These are phyloP conservation scores for Neoboletus brunneissimus DNA, from an alignment of 768 basidiomycete species.

Conservation along the genomic window DNA sequence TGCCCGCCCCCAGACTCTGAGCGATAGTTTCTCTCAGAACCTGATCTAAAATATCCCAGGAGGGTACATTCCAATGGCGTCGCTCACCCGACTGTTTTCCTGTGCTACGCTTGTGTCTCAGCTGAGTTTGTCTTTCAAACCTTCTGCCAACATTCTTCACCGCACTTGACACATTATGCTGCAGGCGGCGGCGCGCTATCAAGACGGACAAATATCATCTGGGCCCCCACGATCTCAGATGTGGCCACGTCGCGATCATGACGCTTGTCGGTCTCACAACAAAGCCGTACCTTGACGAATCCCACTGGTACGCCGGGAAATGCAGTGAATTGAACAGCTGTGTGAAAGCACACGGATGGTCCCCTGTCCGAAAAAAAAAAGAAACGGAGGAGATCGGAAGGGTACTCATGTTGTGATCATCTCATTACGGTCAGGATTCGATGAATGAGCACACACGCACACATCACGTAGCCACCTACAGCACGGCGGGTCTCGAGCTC, in stretches of 20 bases:
- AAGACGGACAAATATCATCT: not conserved
- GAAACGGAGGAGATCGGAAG: not conserved
- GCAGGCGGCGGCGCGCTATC: conserved; percentile 2
- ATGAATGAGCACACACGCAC: not conserved
- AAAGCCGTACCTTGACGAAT: not conserved
- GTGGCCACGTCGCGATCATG: not conserved
- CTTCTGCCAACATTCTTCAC: not conserved
- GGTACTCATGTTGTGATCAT: not conserved
- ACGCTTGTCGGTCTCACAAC: not conserved
- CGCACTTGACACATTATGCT: not conserved
- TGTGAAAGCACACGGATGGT: not conserved
- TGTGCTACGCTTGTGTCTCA: not conserved
- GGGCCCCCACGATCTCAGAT: conserved; percentile 3
- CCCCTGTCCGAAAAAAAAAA: not conserved
- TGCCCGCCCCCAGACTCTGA: not conserved
- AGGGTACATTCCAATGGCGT: not conserved
- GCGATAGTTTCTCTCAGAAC: not conserved
- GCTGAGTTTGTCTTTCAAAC: not conserved
- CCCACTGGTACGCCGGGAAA: not conserved
- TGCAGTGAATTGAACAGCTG: not conserved
- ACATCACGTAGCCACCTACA: not conserved
- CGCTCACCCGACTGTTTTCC: not conserved
- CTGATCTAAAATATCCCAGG: not conserved
- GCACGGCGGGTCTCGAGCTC: not conserved
- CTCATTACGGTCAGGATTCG: not conserved